These are phyloP conservation scores for Colletotrichum sp. DNA, from an alignment of 2,329 filamentous ascomycete species.

Conservation along the genomic window DNA sequence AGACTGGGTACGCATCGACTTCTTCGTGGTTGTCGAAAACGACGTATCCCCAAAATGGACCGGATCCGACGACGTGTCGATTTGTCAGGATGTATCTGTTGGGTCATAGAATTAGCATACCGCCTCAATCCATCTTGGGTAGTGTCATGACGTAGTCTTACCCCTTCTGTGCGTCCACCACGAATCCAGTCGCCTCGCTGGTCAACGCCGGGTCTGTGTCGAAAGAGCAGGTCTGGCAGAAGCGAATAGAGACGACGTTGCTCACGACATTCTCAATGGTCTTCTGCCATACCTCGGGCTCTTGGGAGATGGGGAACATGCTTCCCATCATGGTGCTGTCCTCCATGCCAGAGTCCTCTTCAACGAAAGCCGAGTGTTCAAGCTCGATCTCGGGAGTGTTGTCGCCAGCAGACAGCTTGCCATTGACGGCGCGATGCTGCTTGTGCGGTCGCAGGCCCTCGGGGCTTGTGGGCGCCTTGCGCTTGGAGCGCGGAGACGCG, in stretches of 20 bases:
- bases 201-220: constrained; percentile 95
- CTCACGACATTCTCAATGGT: constrained; percentile 94
- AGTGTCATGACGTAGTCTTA: constrained; percentile 44
- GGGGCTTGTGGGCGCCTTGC: constrained; percentile 53
- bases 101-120: neutral
- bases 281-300: constrained; percentile 79
- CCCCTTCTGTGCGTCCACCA: constrained; percentile 92
- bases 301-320: constrained; percentile 21
- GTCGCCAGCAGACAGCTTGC: constrained; percentile 53
- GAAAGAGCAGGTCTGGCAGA: constrained; percentile 97
- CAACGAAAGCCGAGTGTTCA: constrained; percentile 27
- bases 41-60: constrained; percentile 97
- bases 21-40: constrained; percentile 99
- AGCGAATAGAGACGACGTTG: constrained; percentile 98
- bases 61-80: constrained; percentile 91
- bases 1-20: constrained; percentile 95
- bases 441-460: constrained; percentile 44
- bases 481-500: constrained; percentile 51
- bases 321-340: constrained; percentile 34
- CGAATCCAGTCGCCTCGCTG: constrained; percentile 96
- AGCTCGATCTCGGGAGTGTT: constrained; percentile 50
- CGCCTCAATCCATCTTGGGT: neutral
- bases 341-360: constrained; percentile 46
- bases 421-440: constrained; percentile 49
- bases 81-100: constrained; percentile 81